These are phyloP conservation scores for Cadophora sp. DNA, from an alignment of 2,329 filamentous ascomycete species.

Conservation along the genomic window DNA sequence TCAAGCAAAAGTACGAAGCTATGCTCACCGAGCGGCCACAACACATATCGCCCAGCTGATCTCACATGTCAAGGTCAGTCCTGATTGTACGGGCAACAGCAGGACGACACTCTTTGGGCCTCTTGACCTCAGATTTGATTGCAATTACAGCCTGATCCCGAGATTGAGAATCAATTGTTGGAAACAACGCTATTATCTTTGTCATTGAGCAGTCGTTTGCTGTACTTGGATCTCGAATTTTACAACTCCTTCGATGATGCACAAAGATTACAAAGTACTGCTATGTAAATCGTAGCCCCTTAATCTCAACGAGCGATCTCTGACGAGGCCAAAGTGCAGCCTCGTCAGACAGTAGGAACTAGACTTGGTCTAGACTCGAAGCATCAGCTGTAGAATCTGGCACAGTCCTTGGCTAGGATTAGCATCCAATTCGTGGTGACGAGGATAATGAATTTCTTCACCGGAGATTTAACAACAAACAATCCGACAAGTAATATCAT, in stretches of 20 bases:
- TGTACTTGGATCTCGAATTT: background rate
- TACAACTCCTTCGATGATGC: background rate
- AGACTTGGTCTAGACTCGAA: background rate
- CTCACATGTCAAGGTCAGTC: background rate
- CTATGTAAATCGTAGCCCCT: background rate
- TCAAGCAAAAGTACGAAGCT: background rate
- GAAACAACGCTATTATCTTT: background rate
- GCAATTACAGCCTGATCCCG: background rate
- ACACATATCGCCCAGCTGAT: background rate
- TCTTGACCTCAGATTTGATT: background rate
- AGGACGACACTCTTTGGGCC: background rate
- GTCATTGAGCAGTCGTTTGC: background rate
- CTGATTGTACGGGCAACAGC: background rate
- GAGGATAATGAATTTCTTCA: background rate
- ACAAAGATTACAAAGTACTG: constrained; percentile 1
- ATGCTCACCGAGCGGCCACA: background rate
- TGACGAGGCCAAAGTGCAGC: constrained; percentile 19
- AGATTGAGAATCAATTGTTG: background rate
- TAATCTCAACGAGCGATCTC: constrained; percentile 7
- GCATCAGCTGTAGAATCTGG: background rate
- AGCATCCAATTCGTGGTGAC: background rate
- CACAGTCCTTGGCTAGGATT: background rate
- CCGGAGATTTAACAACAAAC: background rate
- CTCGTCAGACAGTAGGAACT: background rate
- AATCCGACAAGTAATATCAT: background rate